phyloP scores from a whole-genome alignment of 169 alveolate species.

The Cryptosporidium bovis region DNA sequence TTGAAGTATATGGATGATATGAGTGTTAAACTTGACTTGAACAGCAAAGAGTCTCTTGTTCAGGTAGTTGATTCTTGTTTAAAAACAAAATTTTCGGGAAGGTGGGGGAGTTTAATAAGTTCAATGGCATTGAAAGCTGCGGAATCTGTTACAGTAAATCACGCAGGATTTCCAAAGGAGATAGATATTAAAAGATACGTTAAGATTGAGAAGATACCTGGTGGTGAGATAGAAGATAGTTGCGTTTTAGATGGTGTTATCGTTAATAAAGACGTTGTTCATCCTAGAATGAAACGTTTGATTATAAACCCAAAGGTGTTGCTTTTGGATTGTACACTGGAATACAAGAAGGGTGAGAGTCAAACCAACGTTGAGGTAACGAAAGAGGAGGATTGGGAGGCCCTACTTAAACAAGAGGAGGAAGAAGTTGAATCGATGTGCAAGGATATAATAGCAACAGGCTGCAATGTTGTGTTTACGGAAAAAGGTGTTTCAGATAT shows the following conservation, averaged over 20 bases:
- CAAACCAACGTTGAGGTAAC: conserved; percentile 97
- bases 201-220: conserved; percentile 98
- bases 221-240: conserved; percentile 97
- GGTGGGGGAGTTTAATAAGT: conserved; percentile 94
- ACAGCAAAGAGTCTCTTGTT: conserved; percentile 86
- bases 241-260: conserved; percentile 96
- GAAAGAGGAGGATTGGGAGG: conserved; percentile 95
- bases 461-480: conserved; percentile 97
- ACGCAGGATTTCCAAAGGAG: conserved; percentile 84
- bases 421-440: conserved; percentile 96
- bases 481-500: conserved; percentile 97
- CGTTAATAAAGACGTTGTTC: conserved; percentile 97
- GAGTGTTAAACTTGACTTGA: conserved; percentile 88
- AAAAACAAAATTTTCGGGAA: conserved; percentile 94
- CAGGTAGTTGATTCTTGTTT: conserved; percentile 85
- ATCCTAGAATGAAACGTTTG: conserved; percentile 96
- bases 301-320: conserved; percentile 94
- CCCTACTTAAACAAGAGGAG: conserved; percentile 94
- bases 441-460: conserved; percentile 93
- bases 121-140: conserved; percentile 95
- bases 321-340: conserved; percentile 97
- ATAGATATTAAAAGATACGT: conserved; percentile 95
- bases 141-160: conserved; percentile 84
- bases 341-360: conserved; percentile 98
- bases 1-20: conserved; percentile 87